A percentile compares a stretch with the other conserved stretches of the same genome.
Evolutionary conservation across 2,329 filamentous ascomycete species (phyloP).

Genomic region (Dothideomycetidae sp.): DNA sequence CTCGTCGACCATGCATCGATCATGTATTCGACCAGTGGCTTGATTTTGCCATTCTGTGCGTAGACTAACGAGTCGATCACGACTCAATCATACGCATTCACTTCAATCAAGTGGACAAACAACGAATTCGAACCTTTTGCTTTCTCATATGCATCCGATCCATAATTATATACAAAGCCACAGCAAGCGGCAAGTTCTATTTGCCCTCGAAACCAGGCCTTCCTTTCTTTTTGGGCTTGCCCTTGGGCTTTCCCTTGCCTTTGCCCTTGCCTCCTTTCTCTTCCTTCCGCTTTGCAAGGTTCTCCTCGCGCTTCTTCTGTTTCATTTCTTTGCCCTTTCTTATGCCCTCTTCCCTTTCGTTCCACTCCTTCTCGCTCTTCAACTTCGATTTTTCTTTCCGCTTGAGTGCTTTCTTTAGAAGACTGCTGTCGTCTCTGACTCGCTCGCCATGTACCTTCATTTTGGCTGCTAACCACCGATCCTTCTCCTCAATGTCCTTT

Average conservation of each 20-base stretch:
- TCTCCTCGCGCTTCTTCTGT: slow-evolving; percentile 37
- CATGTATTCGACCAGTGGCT: too few species aligned
- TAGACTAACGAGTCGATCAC: too few species aligned
- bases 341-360: slow-evolving; percentile 32
- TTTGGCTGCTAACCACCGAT: slow-evolving; percentile 82
- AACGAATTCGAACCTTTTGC: too few species aligned
- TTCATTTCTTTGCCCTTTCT: slow-evolving; percentile 33
- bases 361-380: slow-evolving; percentile 81
- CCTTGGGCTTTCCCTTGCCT: slow-evolving; percentile 59
- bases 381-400: slow-evolving; percentile 79
- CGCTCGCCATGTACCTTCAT: slow-evolving; percentile 80
- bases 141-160: too few species aligned
- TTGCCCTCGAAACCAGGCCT: slow-evolving; percentile 50
- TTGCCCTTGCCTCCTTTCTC: slow-evolving; percentile 62
- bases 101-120: too few species aligned
- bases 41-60: too few species aligned
- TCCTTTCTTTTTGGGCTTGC: slow-evolving; percentile 44
- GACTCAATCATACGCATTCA: too few species aligned
- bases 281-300: slow-evolving; percentile 57
- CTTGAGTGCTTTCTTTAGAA: slow-evolving; percentile 91
- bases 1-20: too few species aligned
- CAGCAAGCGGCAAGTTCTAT: slow-evolving; percentile 23
- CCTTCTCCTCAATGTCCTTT: slow-evolving; percentile 80
- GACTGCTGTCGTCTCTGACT: slow-evolving; percentile 68
- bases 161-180: too few species aligned